These are phyloP conservation scores for Yamadazyma diospyri DNA, from an alignment of 1,139 yeast genomes.

Conservation along the genomic window DNA sequence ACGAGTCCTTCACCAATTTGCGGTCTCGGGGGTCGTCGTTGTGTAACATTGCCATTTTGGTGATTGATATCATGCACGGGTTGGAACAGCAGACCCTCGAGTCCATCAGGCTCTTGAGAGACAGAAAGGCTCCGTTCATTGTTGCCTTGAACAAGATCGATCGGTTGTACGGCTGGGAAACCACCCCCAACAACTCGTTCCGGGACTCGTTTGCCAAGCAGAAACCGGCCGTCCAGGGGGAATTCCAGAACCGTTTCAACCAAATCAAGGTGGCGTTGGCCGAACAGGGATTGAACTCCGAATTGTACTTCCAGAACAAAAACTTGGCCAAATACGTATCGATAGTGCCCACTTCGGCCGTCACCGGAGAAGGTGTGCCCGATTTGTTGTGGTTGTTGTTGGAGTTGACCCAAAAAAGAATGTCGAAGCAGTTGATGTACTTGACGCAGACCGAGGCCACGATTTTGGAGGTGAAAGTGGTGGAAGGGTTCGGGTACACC, in stretches of 20 bases:
- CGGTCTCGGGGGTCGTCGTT: conserved; percentile 98
- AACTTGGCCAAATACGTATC: conserved; percentile 92
- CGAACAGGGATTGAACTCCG: conserved; percentile 98
- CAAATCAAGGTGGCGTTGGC: conserved; percentile 88
- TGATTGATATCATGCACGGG: conserved; percentile 98
- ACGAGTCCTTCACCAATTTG: conserved; percentile 96
- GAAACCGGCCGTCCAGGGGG: conserved; percentile 79
- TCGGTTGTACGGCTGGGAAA: conserved; percentile 93
- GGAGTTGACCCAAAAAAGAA: conserved; percentile 95
- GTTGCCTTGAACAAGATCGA: conserved; percentile 97
- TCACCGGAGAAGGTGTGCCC: conserved; percentile 99
- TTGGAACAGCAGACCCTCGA: conserved; percentile 96
- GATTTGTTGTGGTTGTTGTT: conserved; percentile 94
- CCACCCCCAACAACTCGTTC: conserved; percentile 88
- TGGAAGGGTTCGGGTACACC: conserved; percentile 98
- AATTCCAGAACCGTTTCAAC: conserved; percentile 83
- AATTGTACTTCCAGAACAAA: conserved; percentile 90
- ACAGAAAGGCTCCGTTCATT: conserved; percentile 95
- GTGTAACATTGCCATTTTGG: conserved; percentile 98
- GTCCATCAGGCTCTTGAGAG: conserved; percentile 86
- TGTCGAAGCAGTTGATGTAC: conserved; percentile 98
- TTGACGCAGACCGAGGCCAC: conserved; percentile 93
- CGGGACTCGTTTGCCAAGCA: conserved; percentile 89
- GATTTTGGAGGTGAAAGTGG: conserved; percentile 94
- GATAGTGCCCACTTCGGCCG: conserved; percentile 97